phyloP scores from a whole-genome alignment of 306 rosid genomes.

The Citrullus colocynthis region DNA sequence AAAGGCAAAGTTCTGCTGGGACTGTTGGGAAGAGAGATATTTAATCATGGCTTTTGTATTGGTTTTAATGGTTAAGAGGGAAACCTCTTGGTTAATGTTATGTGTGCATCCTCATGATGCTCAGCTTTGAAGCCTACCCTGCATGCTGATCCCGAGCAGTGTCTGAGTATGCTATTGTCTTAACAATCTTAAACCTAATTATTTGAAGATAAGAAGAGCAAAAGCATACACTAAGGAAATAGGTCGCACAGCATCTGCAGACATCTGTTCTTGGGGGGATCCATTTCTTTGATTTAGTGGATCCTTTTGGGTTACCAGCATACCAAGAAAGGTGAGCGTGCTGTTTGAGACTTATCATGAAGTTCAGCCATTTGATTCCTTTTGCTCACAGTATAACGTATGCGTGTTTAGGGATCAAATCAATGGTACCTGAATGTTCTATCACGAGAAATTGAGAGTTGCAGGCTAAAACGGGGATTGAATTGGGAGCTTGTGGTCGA shows the following conservation, averaged over 20 bases:
- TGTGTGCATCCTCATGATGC: neutral
- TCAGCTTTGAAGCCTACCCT: neutral
- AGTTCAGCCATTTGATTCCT: neutral
- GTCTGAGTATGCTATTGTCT: neutral
- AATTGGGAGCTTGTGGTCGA: constrained; percentile 1
- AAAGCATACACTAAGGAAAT: neutral
- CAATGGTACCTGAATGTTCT: neutral
- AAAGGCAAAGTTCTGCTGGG: constrained; percentile 61
- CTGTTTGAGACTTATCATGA: neutral
- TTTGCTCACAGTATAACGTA: neutral
- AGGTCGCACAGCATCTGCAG: neutral
- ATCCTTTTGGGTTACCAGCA: neutral
- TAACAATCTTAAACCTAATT: neutral
- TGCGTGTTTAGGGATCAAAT: neutral
- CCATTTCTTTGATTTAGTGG: neutral
- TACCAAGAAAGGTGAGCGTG: neutral
- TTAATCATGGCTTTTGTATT: constrained; percentile 21
- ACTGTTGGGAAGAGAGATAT: constrained; percentile 54
- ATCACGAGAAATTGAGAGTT: neutral
- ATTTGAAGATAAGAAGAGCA: neutral
- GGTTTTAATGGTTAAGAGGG: neutral
- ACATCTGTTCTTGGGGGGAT: neutral
- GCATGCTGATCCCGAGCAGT: neutral
- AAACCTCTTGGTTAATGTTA: neutral
- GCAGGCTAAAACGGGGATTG: neutral